These are phyloP conservation scores for Irpex sp. DNA, from an alignment of 1,284 basidiomycete genomes.

Conservation along the genomic window DNA sequence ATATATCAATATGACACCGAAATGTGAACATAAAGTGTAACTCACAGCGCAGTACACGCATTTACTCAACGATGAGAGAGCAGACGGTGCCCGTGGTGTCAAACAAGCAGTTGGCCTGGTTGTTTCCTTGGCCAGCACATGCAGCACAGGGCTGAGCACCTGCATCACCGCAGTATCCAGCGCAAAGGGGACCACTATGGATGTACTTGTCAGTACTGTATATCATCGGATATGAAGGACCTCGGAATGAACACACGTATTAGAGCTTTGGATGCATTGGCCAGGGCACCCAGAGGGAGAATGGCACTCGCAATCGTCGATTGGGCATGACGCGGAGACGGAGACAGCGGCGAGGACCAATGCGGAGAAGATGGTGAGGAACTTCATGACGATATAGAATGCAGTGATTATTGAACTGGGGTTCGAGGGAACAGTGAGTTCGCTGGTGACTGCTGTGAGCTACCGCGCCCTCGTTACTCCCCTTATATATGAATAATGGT, in stretches of 20 bases:
- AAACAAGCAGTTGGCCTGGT: conserved; percentile 8
- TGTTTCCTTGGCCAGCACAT: conserved; percentile 4
- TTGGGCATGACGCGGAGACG: background rate
- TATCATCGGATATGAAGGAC: no score
- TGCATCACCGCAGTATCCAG: conserved; percentile 7
- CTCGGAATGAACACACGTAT: background rate
- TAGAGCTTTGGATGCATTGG: conserved; percentile 2
- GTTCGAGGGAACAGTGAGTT: background rate
- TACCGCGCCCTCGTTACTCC: no score
- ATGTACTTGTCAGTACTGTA: background rate
- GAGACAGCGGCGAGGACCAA: background rate
- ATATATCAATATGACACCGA: no score
- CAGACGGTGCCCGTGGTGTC: conserved; percentile 5
- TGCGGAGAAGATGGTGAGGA: background rate
- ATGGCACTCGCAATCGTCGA: background rate
- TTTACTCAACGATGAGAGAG: conserved; percentile 6
- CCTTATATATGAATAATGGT: no score
- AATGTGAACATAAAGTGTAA: background rate
- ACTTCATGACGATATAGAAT: background rate
- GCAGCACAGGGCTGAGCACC: conserved; percentile 5
- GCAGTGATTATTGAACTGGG: background rate
- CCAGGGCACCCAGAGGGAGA: conserved; percentile 8
- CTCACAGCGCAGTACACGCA: background rate
- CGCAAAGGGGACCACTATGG: conserved; percentile 6
- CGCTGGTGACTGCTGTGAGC: background rate